Conservation (phyloP, 2,329 filamentous ascomycete genomes). For the Fusarium pilosicola region DNA sequence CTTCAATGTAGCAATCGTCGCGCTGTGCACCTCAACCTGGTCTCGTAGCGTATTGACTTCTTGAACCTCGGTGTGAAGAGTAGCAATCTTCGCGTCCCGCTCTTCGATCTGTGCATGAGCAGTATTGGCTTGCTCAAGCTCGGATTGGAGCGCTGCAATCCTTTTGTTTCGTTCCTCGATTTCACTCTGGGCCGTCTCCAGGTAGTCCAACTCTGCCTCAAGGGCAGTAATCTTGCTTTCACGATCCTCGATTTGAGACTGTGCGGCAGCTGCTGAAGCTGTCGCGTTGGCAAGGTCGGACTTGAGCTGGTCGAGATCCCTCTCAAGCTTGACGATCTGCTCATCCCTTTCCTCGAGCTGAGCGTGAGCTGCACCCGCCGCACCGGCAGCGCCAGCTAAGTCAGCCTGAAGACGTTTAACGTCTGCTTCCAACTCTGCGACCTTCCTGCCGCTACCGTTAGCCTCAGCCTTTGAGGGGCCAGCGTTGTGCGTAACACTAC, state of each 20-base stretch:
- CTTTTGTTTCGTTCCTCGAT: slow-evolving; percentile 32
- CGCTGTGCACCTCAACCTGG: slow-evolving; percentile 33
- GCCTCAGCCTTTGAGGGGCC: slow-evolving; percentile 35
- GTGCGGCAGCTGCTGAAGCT: slow-evolving; percentile 14
- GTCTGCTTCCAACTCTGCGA: slow-evolving; percentile 52
- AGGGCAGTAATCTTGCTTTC: slow-evolving; percentile 34
- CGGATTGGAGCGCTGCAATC: slow-evolving; percentile 40
- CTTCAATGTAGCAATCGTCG: slow-evolving; percentile 35
- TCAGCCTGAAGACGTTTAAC: slow-evolving; percentile 48
- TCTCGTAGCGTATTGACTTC: slow-evolving; percentile 17
- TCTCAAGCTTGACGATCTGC: slow-evolving; percentile 54
- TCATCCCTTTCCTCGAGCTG: slow-evolving; percentile 51
- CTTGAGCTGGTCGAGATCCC: slow-evolving; percentile 30
- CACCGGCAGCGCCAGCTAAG: slow-evolving; percentile 33
- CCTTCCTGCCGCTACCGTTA: slow-evolving; percentile 51
- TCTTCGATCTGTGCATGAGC: slow-evolving; percentile 21
- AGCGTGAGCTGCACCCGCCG: slow-evolving; percentile 40
- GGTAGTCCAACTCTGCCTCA: slow-evolving; percentile 29
- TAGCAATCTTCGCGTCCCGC: slow-evolving; percentile 26
- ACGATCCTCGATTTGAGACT: slow-evolving; percentile 36
- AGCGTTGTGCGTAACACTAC: slow-evolving; percentile 34
- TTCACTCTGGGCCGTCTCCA: slow-evolving; percentile 29
- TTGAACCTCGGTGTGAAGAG: slow-evolving; percentile 32
- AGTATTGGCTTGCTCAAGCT: slow-evolving; percentile 46
- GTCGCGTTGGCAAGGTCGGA: slow-evolving; percentile 32